Evolutionary conservation across 2,329 filamentous ascomycete species (phyloP), one percentile per base, ranked within the genome.

Genomic region (Botrytis porri): DNA sequence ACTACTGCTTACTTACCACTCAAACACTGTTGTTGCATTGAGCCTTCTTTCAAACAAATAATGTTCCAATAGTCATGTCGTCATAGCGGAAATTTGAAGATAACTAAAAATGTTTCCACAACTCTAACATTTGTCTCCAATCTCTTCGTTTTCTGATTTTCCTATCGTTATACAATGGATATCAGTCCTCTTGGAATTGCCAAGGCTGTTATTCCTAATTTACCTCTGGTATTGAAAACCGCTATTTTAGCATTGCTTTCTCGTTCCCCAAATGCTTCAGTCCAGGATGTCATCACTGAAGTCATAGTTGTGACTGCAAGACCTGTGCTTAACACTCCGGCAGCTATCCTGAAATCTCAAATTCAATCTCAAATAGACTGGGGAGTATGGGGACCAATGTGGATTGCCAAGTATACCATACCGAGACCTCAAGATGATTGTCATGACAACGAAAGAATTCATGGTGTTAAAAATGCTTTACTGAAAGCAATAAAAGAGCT

Each of bases 251-350:
- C 94, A 78, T 79, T 90, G 3, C 84, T 97, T 12, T 87, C 86
- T 41, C 82, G 92, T 59, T 94, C 94, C 0, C 86, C 90, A 48
- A 90, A 89, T 12, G 88, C 91, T 7, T 88, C 89, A 64, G 93
- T 96, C 84, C 90, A 95, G 83, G 92, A 97, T 80, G 83, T 97
- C 6, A 87, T 87, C 69, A 95, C 92, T 22, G 91, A 92, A 73
- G 80, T 98, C 71, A 90, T 87, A 1, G 86, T 97, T 72, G 87
- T 89, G 39, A 83, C 96, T 25, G 81, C 97, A n/a, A 90, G 93
- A 32, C 88, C 88, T 0, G 84, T 94, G 71, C 81, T 93, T 69
- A 80, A 81, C 22, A 71, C 78, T 71, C 76, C 75, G 65, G 69
- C 78, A 37, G 82, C 84, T 4, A 82, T 97, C 37, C 84, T 86